Base-by-base conservation (phyloP, 345 rosid genomes). In the Streptanthus diversifolius region DNA sequence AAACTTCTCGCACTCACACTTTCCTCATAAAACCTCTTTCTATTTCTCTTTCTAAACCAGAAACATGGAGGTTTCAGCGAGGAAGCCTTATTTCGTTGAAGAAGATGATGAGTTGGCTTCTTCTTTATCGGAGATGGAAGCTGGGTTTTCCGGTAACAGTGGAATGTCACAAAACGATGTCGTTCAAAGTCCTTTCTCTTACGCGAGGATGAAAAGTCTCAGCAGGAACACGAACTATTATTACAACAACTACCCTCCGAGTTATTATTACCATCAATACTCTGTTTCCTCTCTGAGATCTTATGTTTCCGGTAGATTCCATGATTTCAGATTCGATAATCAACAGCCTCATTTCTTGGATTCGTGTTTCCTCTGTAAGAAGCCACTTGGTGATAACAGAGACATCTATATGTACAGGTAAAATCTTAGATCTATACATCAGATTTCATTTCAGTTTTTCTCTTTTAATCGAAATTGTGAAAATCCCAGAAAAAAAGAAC, bases 381-480 rank as follows among this genome's bases (percentile, higher is more conserved):
- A 86, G 40, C 87, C 82, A 1, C 85, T 90, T 6, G 86, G 90
- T 35, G 80, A 70, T 62, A 85, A 86, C 88, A 81, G 75, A 66
- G 96, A 90, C 82, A 90, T 90, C 85, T 90, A 70, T 55, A 90
- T 88, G 96, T 90, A 90, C 80, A 88, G 93, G 96, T 90, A 71
- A 13, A 13, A 5, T 32, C 33, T 15, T 1, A 49, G 32, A 74
- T 59, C 48, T 66, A 24, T 11, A n/a, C 22, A 27, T 82, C 67
- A 51, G 53, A 57, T 78, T 54, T 64, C 19, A 14, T 69, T 40
- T 7, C 18, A 24, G 15, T 2, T 13, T 43, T 11, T 33, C 14
- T 56, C 1, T 24, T 40, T 40, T n/a, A 11, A 17, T 72, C 40
- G 12, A 5, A 44, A 7, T 44, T 8, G 8, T 17, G 21, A 22